These are phyloP conservation scores for Bisporella sp. DNA, from an alignment of 2,329 filamentous ascomycete species.

Conservation along the genomic window DNA sequence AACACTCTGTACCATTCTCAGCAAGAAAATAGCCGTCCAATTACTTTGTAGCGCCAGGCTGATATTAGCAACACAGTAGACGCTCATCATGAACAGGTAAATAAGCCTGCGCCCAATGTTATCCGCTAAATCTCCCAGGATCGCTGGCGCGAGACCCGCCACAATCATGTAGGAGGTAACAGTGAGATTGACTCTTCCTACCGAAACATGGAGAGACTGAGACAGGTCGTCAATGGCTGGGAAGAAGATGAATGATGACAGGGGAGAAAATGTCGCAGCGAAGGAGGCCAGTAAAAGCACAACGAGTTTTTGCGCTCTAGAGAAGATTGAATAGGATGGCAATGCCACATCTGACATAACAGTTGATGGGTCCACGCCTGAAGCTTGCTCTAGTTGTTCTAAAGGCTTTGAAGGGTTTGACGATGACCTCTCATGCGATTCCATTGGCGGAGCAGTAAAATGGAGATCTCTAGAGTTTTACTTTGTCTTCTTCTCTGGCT, in stretches of 20 bases:
- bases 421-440: too few species aligned
- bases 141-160: background rate
- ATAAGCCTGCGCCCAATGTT: background rate
- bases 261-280: background rate
- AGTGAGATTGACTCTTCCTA: background rate
- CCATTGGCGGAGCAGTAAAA: too few species aligned
- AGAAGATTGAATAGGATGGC: background rate
- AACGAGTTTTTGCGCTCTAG: background rate
- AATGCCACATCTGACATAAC: too few species aligned
- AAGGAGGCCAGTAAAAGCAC: background rate
- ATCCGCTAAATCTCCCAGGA: background rate
- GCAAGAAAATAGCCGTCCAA: background rate
- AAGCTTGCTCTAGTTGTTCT: too few species aligned
- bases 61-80: background rate
- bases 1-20: background rate
- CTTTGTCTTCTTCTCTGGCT: too few species aligned
- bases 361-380: too few species aligned
- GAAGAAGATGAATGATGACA: background rate
- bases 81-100: background rate
- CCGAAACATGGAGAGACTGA: background rate
- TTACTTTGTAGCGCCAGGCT: background rate
- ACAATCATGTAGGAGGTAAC: background rate
- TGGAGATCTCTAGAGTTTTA: too few species aligned
- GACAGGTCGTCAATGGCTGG: background rate
- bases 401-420: too few species aligned